These are phyloP conservation scores for Xylariaceae sp. DNA, from an alignment of 2,329 filamentous ascomycete species.

Conservation along the genomic window DNA sequence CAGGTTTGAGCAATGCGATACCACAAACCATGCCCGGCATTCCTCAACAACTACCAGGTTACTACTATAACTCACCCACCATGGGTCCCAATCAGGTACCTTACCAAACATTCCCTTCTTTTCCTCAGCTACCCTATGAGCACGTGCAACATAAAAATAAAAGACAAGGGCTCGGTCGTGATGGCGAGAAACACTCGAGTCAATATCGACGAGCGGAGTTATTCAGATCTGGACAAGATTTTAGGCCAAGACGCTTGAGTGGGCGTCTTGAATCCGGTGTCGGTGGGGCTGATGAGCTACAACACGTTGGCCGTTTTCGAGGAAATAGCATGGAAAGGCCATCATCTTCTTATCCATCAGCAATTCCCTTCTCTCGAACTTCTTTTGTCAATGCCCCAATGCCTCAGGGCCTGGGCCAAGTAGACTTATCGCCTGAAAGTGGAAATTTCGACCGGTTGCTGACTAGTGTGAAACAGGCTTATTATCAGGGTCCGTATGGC, in stretches of 20 bases:
- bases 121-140: constrained; percentile 33
- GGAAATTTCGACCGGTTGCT: constrained; percentile 69
- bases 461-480: constrained; percentile 63
- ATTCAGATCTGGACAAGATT: constrained; percentile 34
- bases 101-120: constrained; percentile 48
- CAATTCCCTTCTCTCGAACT: constrained; percentile 27
- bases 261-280: constrained; percentile 40
- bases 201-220: constrained; percentile 35
- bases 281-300: constrained; percentile 25
- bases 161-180: constrained; percentile 42
- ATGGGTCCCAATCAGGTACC: constrained; percentile 55
- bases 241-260: constrained; percentile 38
- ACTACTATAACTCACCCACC: constrained; percentile 53
- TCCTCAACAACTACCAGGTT: constrained; percentile 51
- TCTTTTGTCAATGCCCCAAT: constrained; percentile 27
- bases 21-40: constrained; percentile 62
- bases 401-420: constrained; percentile 22
- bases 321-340: constrained; percentile 19
- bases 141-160: constrained; percentile 36
- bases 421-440: constrained; percentile 62
- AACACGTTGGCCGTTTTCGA: constrained; percentile 14
- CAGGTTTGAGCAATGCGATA: constrained; percentile 54
- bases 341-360: constrained; percentile 17
- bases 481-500: constrained; percentile 46
- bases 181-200: constrained; percentile 42